Conservation (phyloP, 805 yeast genomes). For the Saccharomycopsis fodiens region DNA sequence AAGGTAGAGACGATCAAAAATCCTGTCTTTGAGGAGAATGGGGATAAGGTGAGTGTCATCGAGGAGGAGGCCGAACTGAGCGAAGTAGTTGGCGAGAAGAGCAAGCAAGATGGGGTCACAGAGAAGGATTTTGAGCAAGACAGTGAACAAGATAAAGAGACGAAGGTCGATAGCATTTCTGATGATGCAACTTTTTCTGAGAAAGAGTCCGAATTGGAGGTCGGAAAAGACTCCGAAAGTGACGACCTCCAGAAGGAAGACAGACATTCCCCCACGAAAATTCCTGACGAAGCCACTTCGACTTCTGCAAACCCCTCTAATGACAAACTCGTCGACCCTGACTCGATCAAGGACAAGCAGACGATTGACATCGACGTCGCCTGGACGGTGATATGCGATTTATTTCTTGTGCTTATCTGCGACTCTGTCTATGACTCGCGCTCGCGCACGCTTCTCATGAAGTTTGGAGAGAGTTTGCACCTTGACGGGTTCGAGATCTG, state of each 20-base stretch:
- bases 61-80: constrained; percentile 20
- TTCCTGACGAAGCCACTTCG: background rate
- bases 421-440: constrained; percentile 87
- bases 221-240: background rate
- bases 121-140: constrained; percentile 7
- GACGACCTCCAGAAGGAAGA: background rate
- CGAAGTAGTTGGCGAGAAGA: constrained; percentile 1
- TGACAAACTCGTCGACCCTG: constrained; percentile 25
- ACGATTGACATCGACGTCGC: constrained; percentile 63
- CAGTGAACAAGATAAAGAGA: constrained; percentile 1
- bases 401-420: constrained; percentile 69
- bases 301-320: constrained; percentile 21
- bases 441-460: constrained; percentile 68
- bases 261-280: background rate
- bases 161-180: background rate
- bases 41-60: constrained; percentile 2
- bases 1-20: constrained; percentile 44
- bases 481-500: constrained; percentile 60
- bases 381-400: constrained; percentile 92
- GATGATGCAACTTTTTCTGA: background rate
- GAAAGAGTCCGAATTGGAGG: background rate
- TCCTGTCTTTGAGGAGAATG: constrained; percentile 33
- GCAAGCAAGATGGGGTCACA: constrained; percentile 17
- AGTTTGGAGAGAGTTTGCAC: constrained; percentile 56
- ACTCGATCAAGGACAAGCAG: constrained; percentile 29